A percentile compares a stretch with the other conserved stretches of the same genome.
Conservation (phyloP, 495 filamentous ascomycete species). For the Parathielavia appendiculata region DNA sequence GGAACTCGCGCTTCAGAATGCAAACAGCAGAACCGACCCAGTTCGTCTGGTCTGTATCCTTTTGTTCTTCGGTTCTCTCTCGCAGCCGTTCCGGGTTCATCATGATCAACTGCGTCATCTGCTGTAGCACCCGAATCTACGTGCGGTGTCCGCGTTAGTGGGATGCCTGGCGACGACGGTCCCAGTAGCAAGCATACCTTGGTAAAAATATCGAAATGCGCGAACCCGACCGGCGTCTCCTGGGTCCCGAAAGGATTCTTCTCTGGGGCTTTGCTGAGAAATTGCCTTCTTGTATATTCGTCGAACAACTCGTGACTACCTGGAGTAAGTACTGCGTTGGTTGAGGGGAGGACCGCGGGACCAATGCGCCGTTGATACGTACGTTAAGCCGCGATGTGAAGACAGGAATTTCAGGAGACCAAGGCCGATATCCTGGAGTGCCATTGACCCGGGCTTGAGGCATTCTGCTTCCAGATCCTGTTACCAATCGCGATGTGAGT, state of each 20-base stretch:
- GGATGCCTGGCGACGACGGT: neutral
- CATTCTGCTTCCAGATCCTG: slow-evolving; percentile 90
- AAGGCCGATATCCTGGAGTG: slow-evolving; percentile 77
- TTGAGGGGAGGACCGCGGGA: slow-evolving; percentile 5
- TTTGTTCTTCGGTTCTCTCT: slow-evolving; percentile 78
- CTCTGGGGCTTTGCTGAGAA: slow-evolving; percentile 70
- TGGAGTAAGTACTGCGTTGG: slow-evolving; percentile 17
- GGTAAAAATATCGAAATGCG: slow-evolving; percentile 74
- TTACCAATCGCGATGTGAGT: slow-evolving; percentile 3
- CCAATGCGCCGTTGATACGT: slow-evolving; percentile 38
- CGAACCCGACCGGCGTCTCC: slow-evolving; percentile 65
- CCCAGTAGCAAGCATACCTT: slow-evolving; percentile 48
- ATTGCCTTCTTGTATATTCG: slow-evolving; percentile 89
- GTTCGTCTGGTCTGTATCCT: slow-evolving; percentile 69
- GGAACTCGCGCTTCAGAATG: neutral
- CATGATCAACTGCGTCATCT: slow-evolving; percentile 87
- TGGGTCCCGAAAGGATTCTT: slow-evolving; percentile 83
- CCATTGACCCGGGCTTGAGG: slow-evolving; percentile 68
- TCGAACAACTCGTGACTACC: slow-evolving; percentile 80
- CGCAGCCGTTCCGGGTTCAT: slow-evolving; percentile 78
- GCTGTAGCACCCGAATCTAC: slow-evolving; percentile 77
- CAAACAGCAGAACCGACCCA: slow-evolving; percentile 50
- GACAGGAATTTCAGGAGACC: slow-evolving; percentile 88
- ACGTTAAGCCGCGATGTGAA: slow-evolving; percentile 87
- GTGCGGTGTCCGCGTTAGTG: neutral